Evolutionary conservation across 768 basidiomycete genomes (phyloP).

Genomic region (Boletus sp.): DNA sequence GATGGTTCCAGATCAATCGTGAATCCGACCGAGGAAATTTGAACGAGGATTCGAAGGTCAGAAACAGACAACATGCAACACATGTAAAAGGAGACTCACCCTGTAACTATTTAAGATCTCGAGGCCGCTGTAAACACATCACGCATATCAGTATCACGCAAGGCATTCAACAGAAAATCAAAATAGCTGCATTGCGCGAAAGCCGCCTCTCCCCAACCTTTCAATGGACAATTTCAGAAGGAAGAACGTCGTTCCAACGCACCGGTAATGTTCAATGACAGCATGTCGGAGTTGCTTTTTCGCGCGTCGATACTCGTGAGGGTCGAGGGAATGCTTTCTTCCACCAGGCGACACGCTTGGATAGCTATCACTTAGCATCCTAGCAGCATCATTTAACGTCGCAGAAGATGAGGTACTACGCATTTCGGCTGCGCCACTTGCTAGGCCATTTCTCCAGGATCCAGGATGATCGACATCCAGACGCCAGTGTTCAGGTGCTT

Average conservation of each 20-base stretch:
- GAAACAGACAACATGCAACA: neutral
- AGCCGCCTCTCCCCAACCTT: neutral
- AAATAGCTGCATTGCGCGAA: neutral
- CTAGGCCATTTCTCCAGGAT: neutral
- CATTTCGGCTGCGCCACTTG: neutral
- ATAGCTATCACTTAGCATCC: neutral
- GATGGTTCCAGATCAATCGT: neutral
- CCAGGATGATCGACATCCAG: neutral
- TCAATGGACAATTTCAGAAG: neutral
- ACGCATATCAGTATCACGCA: conserved; percentile 9
- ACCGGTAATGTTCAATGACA: conserved; percentile 80
- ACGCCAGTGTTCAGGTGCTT: neutral
- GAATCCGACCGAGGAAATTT: neutral
- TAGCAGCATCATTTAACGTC: neutral
- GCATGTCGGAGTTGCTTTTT: conserved; percentile 84
- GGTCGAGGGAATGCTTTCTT: conserved; percentile 40
- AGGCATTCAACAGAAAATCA: neutral
- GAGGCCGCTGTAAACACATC: conserved; percentile 49
- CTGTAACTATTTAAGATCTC: conserved; percentile 89
- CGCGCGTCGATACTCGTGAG: conserved; percentile 80
- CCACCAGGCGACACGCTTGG: neutral
- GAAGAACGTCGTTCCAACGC: conserved; percentile 6
- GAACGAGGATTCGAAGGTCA: neutral
- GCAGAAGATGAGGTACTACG: neutral
- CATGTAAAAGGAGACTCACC: conserved; percentile 36